Evolutionary conservation across 169 alveolate species (phyloP).

Genomic region (Fabrea salina): DNA sequence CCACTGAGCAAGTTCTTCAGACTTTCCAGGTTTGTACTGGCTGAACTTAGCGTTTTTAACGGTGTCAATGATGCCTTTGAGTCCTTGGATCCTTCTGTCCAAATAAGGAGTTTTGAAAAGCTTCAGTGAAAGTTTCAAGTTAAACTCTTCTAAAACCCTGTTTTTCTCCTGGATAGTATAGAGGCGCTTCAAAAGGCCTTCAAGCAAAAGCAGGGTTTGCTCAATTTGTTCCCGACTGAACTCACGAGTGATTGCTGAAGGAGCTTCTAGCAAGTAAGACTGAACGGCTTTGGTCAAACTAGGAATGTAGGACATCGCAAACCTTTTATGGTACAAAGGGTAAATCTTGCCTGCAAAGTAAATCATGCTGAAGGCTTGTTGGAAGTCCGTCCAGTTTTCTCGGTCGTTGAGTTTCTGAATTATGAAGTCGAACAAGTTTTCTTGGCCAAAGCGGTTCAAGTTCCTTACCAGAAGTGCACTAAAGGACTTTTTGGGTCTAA

Average conservation of each 20-base stretch:
- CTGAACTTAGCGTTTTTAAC: slow-evolving; percentile 32
- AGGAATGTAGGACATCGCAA: slow-evolving; percentile 28
- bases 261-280: slow-evolving; percentile 42
- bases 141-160: slow-evolving; percentile 36
- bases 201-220: slow-evolving; percentile 27
- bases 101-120: slow-evolving; percentile 60
- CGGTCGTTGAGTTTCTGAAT: slow-evolving; percentile 30
- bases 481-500: slow-evolving; percentile 42
- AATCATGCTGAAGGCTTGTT: slow-evolving; percentile 26
- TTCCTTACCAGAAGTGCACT: slow-evolving; percentile 38
- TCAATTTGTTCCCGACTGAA: slow-evolving; percentile 62
- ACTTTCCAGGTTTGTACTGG: not conserved
- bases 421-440: slow-evolving; percentile 39
- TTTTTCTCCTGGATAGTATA: slow-evolving; percentile 37
- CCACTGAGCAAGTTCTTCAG: slow-evolving; percentile 59
- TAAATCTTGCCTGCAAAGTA: slow-evolving; percentile 34
- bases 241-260: slow-evolving; percentile 53
- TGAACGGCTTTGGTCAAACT: slow-evolving; percentile 35
- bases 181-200: slow-evolving; percentile 47
- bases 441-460: slow-evolving; percentile 40
- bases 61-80: slow-evolving; percentile 53
- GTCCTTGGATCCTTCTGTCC: slow-evolving; percentile 71
- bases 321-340: slow-evolving; percentile 37
- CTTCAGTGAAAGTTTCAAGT: slow-evolving; percentile 42
- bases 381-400: slow-evolving; percentile 31